Percentiles rank a stretch among this genome's conserved stretches.
Conservation (phyloP, 176 grass and related monocot genomes). For the Carex cristatella region DNA sequence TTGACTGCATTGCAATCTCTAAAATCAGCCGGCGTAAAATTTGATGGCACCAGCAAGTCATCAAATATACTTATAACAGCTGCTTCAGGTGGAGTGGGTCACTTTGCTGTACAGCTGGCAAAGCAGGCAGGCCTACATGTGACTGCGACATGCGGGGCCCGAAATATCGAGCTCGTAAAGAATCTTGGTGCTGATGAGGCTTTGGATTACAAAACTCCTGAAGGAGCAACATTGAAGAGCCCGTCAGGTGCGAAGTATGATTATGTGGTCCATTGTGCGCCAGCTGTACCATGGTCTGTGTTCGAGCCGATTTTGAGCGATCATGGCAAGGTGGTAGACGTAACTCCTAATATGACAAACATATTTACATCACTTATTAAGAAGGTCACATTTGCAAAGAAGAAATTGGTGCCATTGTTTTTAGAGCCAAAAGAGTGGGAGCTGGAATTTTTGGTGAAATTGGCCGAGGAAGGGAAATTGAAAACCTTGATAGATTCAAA, state of each 20-base stretch:
- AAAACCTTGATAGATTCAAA: slow-evolving; percentile 53
- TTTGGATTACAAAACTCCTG: slow-evolving; percentile 62
- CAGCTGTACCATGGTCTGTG: slow-evolving; percentile 41
- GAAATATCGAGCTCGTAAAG: slow-evolving; percentile 44
- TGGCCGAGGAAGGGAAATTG: slow-evolving; percentile 54
- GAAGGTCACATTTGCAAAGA: slow-evolving; percentile 62
- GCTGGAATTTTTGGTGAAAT: slow-evolving; percentile 53
- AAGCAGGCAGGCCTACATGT: slow-evolving; percentile 57
- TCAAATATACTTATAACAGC: slow-evolving; percentile 69
- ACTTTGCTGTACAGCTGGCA: slow-evolving; percentile 71
- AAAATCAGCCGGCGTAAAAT: slow-evolving; percentile 36
- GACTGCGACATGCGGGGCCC: slow-evolving; percentile 72
- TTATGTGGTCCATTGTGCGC: slow-evolving; percentile 58
- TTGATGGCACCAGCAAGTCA: slow-evolving; percentile 29
- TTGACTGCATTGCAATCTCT: slow-evolving; percentile 57
- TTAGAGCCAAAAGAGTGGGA: slow-evolving; percentile 48
- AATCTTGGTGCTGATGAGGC: slow-evolving; percentile 60
- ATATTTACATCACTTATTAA: slow-evolving; percentile 37
- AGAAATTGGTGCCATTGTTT: slow-evolving; percentile 48
- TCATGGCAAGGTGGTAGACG: slow-evolving; percentile 34
- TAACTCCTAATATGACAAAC: slow-evolving; percentile 37
- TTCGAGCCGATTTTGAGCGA: slow-evolving; percentile 43
- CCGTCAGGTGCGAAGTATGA: slow-evolving; percentile 45
- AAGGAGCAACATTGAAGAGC: slow-evolving; percentile 47
- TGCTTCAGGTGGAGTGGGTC: slow-evolving; percentile 75